Conservation (phyloP, 441 rosid genomes). For the Erodium texanum region DNA sequence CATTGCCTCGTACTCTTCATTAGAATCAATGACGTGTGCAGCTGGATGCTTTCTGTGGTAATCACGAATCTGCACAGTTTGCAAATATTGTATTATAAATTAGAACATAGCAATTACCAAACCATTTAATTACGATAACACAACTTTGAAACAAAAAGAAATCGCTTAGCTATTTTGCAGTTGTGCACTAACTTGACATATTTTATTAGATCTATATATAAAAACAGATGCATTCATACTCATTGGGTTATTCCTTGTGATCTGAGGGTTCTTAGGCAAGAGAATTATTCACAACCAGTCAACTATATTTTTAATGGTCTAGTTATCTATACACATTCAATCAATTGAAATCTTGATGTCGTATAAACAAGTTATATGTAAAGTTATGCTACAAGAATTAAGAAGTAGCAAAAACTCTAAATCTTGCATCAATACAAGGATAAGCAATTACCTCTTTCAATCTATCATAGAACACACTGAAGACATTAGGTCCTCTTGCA, state of each 20-base stretch:
- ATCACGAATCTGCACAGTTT: conserved; percentile 63
- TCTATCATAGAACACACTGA: conserved; percentile 82
- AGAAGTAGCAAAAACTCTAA: background rate
- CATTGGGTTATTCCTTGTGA: background rate
- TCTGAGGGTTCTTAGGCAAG: background rate
- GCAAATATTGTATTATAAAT: background rate
- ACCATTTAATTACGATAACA: conserved; percentile 1
- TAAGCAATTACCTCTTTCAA: conserved; percentile 62
- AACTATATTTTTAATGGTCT: background rate
- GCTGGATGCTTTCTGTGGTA: conserved; percentile 84
- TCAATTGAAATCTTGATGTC: background rate
- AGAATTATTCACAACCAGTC: background rate
- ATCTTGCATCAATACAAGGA: background rate
- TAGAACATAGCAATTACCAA: background rate
- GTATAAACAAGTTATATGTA: background rate
- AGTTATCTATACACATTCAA: background rate
- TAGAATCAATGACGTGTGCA: conserved; percentile 65
- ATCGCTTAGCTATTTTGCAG: background rate
- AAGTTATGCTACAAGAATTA: too few relatives aligned
- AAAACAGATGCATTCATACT: background rate
- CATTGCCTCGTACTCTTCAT: conserved; percentile 58
- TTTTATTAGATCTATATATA: background rate
- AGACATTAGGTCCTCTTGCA: conserved; percentile 63
- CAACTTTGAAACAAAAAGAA: background rate
- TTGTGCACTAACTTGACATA: background rate